Evolutionary conservation across 768 basidiomycete species (phyloP), one percentile per base, ranked within the genome.

Genomic region (Suillus americanus): DNA sequence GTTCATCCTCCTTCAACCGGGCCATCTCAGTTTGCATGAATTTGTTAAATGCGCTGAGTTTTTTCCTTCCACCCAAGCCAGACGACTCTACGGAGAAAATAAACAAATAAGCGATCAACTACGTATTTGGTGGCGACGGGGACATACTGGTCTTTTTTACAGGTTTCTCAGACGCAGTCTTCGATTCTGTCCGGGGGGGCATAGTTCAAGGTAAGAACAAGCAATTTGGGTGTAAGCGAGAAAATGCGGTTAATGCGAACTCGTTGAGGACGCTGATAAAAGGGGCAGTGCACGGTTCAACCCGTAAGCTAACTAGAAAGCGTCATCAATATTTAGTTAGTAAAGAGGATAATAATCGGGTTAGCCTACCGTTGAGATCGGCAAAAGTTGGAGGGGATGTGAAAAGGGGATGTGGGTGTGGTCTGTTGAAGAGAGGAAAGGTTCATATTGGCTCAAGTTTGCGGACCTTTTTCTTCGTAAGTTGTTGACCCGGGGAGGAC

Each of bases 1-100:
- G 91, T 67, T 92, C 83, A 20, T 85, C 80, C 70, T 89, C 88
- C 81, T 90, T 92, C 74, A 93, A 81, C 64, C 89, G 88, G 40
- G 88, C 87, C 82, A 92, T 87, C 74, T 92, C 91, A 25, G 83
- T 79, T 82, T 91, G 86, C 89, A 92, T 80, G 74, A 89, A 94
- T 74, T 88, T 90, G 74, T 93, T 93, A 78, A 90, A 94, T 16
- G 85, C 83, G 41, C 87, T 87, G 55, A 91, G 79, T 75, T 85
- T 85, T 74, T 83, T 91, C 75, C 82, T 84, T 72, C 78, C 78
- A 23, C 84, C 82, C 20, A 78, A 77, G 43, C 78, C 79, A 41
- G 84, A 78, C 18, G 86, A 85, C 73, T 85, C 87, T 74, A 78
- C 82, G 85, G 68, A 51, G 60, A 25, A 67, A 69, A 71, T 41